These are phyloP conservation scores for Carex littledalei DNA, from an alignment of 176 grass and related monocot genomes.

Conservation along the genomic window DNA sequence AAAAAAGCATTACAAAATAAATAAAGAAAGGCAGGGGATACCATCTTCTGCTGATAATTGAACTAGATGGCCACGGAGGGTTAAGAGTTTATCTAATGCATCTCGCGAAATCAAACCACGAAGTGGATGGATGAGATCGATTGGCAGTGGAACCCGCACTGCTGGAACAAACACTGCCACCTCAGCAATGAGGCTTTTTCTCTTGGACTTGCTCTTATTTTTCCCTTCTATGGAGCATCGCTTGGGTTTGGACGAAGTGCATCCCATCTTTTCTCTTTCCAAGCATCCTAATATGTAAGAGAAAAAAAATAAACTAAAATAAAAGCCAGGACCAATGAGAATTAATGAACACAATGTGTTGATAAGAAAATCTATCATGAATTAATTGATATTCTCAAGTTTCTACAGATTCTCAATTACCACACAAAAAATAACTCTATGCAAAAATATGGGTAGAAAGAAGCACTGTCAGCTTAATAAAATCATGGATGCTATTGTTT, in stretches of 20 bases:
- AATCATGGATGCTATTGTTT: conserved; percentile 1
- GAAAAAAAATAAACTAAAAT: background rate
- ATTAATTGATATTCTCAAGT: background rate
- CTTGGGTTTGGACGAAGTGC: conserved; percentile 51
- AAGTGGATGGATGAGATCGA: conserved; percentile 54
- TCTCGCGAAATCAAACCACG: conserved; percentile 61
- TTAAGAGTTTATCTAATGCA: conserved; percentile 41
- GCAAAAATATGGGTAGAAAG: background rate
- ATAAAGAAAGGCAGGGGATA: conserved; percentile 15
- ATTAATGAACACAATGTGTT: background rate
- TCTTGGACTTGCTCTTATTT: conserved; percentile 36
- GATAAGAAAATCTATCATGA: background rate
- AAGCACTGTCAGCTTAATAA: background rate
- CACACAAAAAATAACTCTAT: background rate
- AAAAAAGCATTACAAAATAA: background rate
- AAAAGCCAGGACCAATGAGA: background rate
- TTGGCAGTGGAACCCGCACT: conserved; percentile 51
- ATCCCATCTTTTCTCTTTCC: conserved; percentile 66
- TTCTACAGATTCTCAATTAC: background rate
- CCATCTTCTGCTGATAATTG: conserved; percentile 56
- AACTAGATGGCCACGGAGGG: conserved; percentile 35
- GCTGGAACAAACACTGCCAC: conserved; percentile 73
- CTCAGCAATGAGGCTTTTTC: conserved; percentile 54
- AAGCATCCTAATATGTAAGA: conserved; percentile 7
- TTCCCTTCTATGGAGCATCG: background rate